Percentiles rank a stretch among this genome's conserved stretches.
These are phyloP conservation scores for Liquidambar formosana DNA, from an alignment of 164 flowering plant genomes.

Conservation along the genomic window DNA sequence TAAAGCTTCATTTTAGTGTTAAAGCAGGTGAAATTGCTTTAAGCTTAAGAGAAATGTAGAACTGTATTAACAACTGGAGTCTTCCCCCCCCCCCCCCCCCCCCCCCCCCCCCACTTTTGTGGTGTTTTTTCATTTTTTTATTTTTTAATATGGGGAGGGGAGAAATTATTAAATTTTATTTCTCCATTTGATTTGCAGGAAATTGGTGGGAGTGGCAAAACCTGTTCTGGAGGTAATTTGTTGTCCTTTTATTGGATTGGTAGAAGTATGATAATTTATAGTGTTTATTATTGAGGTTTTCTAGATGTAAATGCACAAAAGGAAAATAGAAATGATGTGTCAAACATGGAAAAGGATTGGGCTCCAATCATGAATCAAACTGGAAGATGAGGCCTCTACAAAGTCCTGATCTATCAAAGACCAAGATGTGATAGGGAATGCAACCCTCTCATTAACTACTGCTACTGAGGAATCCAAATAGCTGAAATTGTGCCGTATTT, in stretches of 20 bases:
- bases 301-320: background rate
- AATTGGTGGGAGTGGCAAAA: constrained; percentile 8
- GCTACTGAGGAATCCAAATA: too few relatives aligned
- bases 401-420: background rate
- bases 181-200: constrained; percentile 18
- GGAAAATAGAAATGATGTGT: background rate
- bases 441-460: too few relatives aligned
- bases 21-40: background rate
- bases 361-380: background rate
- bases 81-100: too few relatives aligned
- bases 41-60: background rate
- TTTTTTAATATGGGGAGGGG: too few relatives aligned
- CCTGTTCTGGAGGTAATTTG: constrained; percentile 21
- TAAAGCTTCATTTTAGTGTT: background rate
- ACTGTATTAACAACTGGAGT: background rate
- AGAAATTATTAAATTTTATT: background rate
- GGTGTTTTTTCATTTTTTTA: background rate
- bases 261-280: background rate
- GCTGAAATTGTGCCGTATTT: too few relatives aligned
- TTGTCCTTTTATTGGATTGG: background rate
- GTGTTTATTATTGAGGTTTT: background rate
- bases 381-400: too few relatives aligned
- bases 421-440: background rate
- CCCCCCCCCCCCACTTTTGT: too few relatives aligned
- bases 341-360: background rate